phyloP scores from a whole-genome alignment of 2,329 filamentous ascomycete species.

The Neofusicoccum ribis region DNA sequence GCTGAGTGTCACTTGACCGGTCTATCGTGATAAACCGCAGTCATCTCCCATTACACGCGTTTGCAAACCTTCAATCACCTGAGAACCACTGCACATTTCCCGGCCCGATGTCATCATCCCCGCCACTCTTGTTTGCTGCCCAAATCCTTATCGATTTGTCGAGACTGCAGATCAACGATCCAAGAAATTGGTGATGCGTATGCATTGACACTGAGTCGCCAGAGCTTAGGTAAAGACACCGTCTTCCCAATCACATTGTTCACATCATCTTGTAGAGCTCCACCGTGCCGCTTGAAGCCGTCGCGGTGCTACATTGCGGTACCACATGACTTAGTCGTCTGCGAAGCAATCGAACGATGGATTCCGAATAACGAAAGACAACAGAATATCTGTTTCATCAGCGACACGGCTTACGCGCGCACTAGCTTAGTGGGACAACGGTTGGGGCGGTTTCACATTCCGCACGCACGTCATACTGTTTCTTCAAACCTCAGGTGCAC shows the following conservation, averaged over 20 bases:
- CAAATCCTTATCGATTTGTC: not conserved
- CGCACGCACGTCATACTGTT: not conserved
- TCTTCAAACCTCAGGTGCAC: slow-evolving; percentile 9
- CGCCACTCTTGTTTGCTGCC: not conserved
- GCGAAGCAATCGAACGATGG: not conserved
- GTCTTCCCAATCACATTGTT: not conserved
- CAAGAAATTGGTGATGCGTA: slow-evolving; percentile 7
- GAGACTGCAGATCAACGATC: slow-evolving; percentile 8
- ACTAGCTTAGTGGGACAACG: not conserved
- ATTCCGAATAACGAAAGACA: not conserved
- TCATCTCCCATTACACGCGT: not conserved
- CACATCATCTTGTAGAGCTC: not conserved
- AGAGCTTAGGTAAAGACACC: not conserved
- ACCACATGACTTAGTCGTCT: not conserved
- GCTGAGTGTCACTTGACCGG: slow-evolving; percentile 3
- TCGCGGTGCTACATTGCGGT: not conserved
- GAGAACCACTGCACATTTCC: slow-evolving; percentile 1
- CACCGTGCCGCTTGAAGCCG: not conserved
- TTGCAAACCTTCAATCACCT: not conserved
- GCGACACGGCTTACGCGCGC: not conserved
- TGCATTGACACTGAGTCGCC: not conserved
- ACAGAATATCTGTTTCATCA: not conserved
- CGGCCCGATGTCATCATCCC: not conserved
- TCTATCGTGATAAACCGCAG: not conserved
- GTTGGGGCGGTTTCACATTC: slow-evolving; percentile 6